phyloP scores from a whole-genome alignment of 2,329 filamentous ascomycete genomes.

The Cryphonectria japonica region DNA sequence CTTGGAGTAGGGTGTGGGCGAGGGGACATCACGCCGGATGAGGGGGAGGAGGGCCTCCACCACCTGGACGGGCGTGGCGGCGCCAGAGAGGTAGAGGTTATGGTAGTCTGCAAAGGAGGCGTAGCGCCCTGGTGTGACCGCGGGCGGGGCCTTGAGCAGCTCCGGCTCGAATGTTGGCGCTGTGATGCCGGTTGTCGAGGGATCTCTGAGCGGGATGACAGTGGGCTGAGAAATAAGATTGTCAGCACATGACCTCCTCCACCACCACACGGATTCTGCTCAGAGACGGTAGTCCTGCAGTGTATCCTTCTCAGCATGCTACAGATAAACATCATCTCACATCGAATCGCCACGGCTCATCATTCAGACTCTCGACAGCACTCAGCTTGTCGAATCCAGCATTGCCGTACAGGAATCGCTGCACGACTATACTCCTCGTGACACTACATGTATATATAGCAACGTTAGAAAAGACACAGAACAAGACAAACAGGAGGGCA shows the following conservation, averaged over 20 bases:
- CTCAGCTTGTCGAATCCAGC: constrained; percentile 58
- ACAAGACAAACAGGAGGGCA: neutral
- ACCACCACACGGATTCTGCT: neutral
- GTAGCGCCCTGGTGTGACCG: constrained; percentile 56
- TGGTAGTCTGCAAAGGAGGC: constrained; percentile 78
- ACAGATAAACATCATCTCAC: constrained; percentile 35
- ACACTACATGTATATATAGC: constrained; percentile 50
- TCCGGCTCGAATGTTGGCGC: constrained; percentile 46
- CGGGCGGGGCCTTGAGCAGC: constrained; percentile 46
- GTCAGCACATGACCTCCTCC: neutral
- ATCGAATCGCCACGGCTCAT: constrained; percentile 51
- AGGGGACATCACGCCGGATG: constrained; percentile 61
- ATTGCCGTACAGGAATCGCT: constrained; percentile 71
- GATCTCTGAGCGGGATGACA: constrained; percentile 55
- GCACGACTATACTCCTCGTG: constrained; percentile 61
- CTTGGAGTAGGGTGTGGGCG: constrained; percentile 64
- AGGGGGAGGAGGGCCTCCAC: constrained; percentile 72
- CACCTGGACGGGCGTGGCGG: constrained; percentile 73
- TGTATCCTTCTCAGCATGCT: neutral
- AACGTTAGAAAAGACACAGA: neutral
- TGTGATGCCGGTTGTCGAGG: constrained; percentile 34
- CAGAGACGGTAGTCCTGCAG: neutral
- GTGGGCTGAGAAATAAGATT: constrained; percentile 48
- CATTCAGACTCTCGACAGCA: constrained; percentile 49
- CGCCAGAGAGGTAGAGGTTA: constrained; percentile 70